phyloP scores from a whole-genome alignment of 1,284 basidiomycete species.

The Athelia psychrophila region DNA sequence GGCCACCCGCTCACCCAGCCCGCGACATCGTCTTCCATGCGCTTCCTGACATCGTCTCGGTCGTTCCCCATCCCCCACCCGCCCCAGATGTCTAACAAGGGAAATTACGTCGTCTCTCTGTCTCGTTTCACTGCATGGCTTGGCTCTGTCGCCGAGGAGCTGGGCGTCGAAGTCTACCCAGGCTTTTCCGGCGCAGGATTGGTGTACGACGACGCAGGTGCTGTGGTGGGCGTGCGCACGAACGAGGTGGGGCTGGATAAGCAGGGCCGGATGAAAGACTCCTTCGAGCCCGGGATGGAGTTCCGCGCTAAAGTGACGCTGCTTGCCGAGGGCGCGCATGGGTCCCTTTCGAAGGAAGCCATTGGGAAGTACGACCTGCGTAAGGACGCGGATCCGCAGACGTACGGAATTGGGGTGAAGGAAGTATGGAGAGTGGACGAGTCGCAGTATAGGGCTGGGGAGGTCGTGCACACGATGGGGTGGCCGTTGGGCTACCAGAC shows the following conservation, averaged over 20 bases:
- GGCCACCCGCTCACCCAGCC: constrained; percentile 75
- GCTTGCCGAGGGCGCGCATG: constrained; percentile 96
- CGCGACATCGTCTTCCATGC: constrained; percentile 83
- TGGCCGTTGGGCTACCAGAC: constrained; percentile 88
- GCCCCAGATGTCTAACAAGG: constrained; percentile 94
- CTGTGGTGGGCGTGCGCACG: constrained; percentile 84
- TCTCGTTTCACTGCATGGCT: constrained; percentile 92
- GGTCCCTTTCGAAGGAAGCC: constrained; percentile 84
- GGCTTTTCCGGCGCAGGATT: constrained; percentile 92
- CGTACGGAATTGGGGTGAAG: constrained; percentile 96
- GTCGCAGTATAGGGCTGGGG: constrained; percentile 77
- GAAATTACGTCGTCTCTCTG: constrained; percentile 93
- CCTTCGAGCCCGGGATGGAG: constrained; percentile 96
- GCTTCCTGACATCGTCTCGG: constrained; percentile 73
- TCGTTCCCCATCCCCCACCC: constrained; percentile 93
- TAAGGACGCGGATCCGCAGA: constrained; percentile 82
- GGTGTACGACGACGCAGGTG: constrained; percentile 69
- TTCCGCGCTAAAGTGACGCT: constrained; percentile 93
- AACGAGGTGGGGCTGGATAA: constrained; percentile 95
- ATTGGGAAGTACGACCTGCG: constrained; percentile 81
- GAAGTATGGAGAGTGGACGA: constrained; percentile 94
- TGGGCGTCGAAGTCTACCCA: constrained; percentile 96
- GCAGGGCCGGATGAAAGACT: constrained; percentile 76
- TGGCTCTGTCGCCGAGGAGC: constrained; percentile 82
- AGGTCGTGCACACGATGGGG: constrained; percentile 92